Evolutionary conservation across 805 yeast species (phyloP), one percentile per base, ranked within the genome.

Genomic region (Lipomyces sp.): DNA sequence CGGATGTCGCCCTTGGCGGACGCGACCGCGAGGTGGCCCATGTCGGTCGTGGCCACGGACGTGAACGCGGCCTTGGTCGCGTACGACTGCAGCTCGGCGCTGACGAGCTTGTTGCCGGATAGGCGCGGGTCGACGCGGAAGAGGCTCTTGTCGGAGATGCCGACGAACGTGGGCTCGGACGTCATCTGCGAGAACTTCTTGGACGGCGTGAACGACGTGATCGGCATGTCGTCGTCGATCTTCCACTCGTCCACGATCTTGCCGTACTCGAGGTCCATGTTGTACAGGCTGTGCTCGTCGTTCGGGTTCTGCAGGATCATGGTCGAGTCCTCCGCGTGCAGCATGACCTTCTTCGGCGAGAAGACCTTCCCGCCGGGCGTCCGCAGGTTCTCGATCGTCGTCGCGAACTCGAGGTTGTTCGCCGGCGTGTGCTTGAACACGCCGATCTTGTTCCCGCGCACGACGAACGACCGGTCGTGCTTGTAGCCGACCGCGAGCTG

Each of bases 211-310:
- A 81, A 82, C 16, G 76, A 77, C 26, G 82, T 72, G 18, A 80
- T 73, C 6, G 74, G 56, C 23, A 68, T 69, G 45, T 76, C 76
- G 23, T 72, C 74, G 21, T 65, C 61, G 19, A 84, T 73, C 32
- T 75, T 70, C 93, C 95, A 89, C 63, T 86, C 93, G 64, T 89
- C 96, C n/a, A 89, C 84, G 46, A 89, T 76, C 62, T 82, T 73
- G 13, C 96, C 96, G 50, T 80, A 75, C 63, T 79, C 84, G 43
- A 89, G 68, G 69, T 89, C 96, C 88, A 88, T 78, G 59, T 80
- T 78, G 69, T 76, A 86, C 42, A 89, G 65, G 28, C 71, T 74
- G 38, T 73, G 69, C 21, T 63, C 62, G 36, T 74, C 68, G 3
- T 66, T 63, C 2, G 73, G 70, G 62, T 79, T 81, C 61, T 83